A percentile compares a stretch with the other conserved stretches of the same genome.
Conservation (phyloP, 1,284 basidiomycete species). For the Puccinia coronata region DNA sequence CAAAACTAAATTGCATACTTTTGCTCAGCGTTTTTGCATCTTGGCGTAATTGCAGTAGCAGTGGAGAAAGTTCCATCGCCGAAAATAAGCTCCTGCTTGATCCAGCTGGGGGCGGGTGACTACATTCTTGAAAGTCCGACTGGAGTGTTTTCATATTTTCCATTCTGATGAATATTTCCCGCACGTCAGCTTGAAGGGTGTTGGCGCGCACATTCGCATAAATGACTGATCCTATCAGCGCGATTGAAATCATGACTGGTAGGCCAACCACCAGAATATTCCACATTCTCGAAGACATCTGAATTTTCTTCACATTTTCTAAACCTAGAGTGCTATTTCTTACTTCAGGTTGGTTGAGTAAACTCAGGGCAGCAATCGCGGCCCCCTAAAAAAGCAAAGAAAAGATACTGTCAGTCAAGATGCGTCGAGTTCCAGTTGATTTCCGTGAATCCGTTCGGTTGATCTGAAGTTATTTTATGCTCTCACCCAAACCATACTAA, state of each 20-base stretch:
- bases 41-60: background rate
- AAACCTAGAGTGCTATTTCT: background rate
- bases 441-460: too few species aligned
- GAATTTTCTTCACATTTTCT: background rate
- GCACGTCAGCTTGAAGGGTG: background rate
- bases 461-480: too few species aligned
- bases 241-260: background rate
- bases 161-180: constrained; percentile 14
- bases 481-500: constrained; percentile 41
- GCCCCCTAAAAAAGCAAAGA: constrained; percentile 22
- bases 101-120: background rate
- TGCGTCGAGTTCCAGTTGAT: background rate
- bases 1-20: constrained; percentile 16
- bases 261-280: constrained; percentile 2
- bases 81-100: background rate
- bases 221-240: background rate
- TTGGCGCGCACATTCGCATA: constrained; percentile 4
- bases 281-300: constrained; percentile 7
- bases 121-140: background rate
- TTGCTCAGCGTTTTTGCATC: background rate
- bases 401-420: background rate
- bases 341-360: constrained; percentile 7
- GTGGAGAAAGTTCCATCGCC: background rate
- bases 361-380: constrained; percentile 34
- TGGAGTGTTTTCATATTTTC: background rate